These are phyloP conservation scores for Ceratocystis destructans DNA, from an alignment of 2,329 filamentous ascomycete species.

Conservation along the genomic window DNA sequence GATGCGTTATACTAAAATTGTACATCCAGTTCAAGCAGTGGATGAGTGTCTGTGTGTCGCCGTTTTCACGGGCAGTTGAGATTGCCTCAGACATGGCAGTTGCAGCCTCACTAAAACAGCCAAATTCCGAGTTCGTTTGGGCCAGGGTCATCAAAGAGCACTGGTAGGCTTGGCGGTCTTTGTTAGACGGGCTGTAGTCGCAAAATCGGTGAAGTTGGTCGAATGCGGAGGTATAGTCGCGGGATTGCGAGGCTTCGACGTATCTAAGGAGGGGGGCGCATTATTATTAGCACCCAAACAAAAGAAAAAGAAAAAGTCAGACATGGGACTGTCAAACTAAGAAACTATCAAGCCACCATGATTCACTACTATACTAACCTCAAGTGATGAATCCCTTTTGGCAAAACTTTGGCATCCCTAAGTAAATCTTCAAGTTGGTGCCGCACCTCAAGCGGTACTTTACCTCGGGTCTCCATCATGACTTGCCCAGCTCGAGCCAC, in stretches of 20 bases:
- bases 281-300: too few relatives aligned
- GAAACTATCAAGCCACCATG: too few relatives aligned
- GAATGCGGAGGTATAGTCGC: constrained; percentile 79
- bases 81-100: constrained; percentile 91
- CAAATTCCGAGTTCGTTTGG: constrained; percentile 88
- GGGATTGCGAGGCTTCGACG: constrained; percentile 80
- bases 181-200: constrained; percentile 64
- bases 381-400: constrained; percentile 63
- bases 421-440: constrained; percentile 57
- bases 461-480: constrained; percentile 38
- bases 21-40: constrained; percentile 94
- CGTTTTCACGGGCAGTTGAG: constrained; percentile 83
- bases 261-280: constrained; percentile 40
- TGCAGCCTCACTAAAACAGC: constrained; percentile 79
- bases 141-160: constrained; percentile 89
- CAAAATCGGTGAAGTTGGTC: constrained; percentile 91
- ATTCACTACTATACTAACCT: constrained; percentile 31
- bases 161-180: constrained; percentile 78
- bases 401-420: constrained; percentile 50
- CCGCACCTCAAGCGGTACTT: constrained; percentile 62
- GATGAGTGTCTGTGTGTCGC: constrained; percentile 83
- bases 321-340: too few relatives aligned
- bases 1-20: constrained; percentile 79
- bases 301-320: too few relatives aligned
- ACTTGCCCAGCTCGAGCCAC: constrained; percentile 28